Evolutionary conservation across 208 protist genomes (phyloP), one percentile per base, ranked within the genome.

Genomic region (Leishmania major): DNA sequence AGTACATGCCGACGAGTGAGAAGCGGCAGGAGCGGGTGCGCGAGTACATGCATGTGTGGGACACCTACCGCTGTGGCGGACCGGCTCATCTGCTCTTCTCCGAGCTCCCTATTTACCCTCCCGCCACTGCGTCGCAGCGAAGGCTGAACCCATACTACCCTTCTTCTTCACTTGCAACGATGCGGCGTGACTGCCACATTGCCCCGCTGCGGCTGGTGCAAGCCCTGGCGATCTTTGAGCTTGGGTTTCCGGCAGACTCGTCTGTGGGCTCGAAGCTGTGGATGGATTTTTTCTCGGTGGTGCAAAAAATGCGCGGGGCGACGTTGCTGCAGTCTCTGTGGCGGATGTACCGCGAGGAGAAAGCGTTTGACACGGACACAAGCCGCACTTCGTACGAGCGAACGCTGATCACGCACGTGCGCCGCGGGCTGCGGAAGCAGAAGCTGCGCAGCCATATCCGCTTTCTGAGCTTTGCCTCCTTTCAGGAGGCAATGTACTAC

Each of bases 271-370:
- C 90, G 22, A 92, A 93, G 75, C 72, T 93, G 79, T 95, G 92
- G 90, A 84, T 95, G 69, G 90, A 95, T 79, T 96, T 96, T 60
- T 94, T 96, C 79, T 89, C 87, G 35, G 87, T 93, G 31, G 84
- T 90, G 69, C 91, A 95, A 75, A 90, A 93, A 59, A 81, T 95
- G 64, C 87, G 92, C 53, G 91, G 87, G 5, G 93, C 93, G 6
- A 94, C 92, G 53, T 81, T 95, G 53, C 79, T 96, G 87, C 93
- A 96, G 84, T 96, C 91, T 0, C 87, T 96, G 11, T 96, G 93
- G 93, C 82, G 93, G 57, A 96, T 95, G 93, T 93, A 94, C 84
- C 51, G 79, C 1, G 75, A 84, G 37, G 80, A 92, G 76, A 91
- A 92, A 72, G 55, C 60, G 10, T 95, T 96, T 72, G 91, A 96